Evolutionary conservation across 129 eudicot species (phyloP).

Genomic region (Chrysanthemum lavandulifolium): DNA sequence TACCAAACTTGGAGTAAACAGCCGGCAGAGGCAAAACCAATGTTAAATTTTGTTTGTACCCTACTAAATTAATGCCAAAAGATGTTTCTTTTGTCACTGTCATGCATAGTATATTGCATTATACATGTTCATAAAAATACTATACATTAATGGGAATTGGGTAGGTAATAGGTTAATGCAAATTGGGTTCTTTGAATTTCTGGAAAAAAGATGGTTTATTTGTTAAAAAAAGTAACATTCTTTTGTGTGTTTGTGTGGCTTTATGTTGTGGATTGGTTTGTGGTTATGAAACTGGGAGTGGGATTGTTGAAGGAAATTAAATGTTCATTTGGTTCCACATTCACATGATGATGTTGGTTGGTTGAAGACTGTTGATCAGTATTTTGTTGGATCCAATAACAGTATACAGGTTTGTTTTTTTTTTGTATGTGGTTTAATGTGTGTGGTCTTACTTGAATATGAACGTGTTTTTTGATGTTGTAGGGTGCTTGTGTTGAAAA

Average conservation of each 20-base stretch:
- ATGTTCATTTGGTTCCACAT: slow-evolving; percentile 93
- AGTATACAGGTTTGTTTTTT: slow-evolving; percentile 56
- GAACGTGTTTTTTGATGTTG: slow-evolving; percentile 23
- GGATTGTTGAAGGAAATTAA: slow-evolving; percentile 73
- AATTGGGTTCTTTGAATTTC: slow-evolving; percentile 25
- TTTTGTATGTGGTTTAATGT: neutral
- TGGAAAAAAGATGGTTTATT: slow-evolving; percentile 25
- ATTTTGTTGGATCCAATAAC: slow-evolving; percentile 86
- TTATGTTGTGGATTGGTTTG: slow-evolving; percentile 28
- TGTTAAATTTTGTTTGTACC: slow-evolving; percentile 23
- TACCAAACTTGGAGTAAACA: slow-evolving; percentile 16
- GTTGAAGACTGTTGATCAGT: slow-evolving; percentile 97
- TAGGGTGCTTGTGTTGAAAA: slow-evolving; percentile 98
- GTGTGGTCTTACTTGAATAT: slow-evolving; percentile 6
- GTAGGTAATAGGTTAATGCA: slow-evolving; percentile 4
- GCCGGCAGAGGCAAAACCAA: slow-evolving; percentile 41
- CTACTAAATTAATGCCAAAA: slow-evolving; percentile 28
- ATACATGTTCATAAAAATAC: neutral
- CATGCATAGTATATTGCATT: slow-evolving; percentile 9
- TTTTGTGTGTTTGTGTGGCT: slow-evolving; percentile 27
- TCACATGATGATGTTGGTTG: slow-evolving; percentile 99
- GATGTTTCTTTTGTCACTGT: slow-evolving; percentile 5
- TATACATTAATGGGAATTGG: slow-evolving; percentile 24
- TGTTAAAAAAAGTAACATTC: neutral
- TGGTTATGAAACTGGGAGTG: slow-evolving; percentile 65